Evolutionary conservation across 1,284 basidiomycete genomes (phyloP).

Genomic region (Melampsora americana): DNA sequence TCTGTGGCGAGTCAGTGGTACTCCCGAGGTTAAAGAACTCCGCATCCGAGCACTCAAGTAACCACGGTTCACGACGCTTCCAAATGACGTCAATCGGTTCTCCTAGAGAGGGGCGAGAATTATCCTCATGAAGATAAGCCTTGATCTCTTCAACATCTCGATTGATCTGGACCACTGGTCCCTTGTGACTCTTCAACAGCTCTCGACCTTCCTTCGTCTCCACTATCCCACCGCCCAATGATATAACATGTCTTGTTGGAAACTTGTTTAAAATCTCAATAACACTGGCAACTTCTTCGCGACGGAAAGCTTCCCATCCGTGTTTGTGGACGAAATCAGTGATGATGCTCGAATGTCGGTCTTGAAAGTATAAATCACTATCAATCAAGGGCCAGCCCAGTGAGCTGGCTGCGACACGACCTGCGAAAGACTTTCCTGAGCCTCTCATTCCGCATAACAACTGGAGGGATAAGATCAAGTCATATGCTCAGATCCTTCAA

Average conservation of each 20-base stretch:
- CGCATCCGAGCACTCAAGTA: conserved; percentile 75
- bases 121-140: conserved; percentile 73
- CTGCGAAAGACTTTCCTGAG: conserved; percentile 88
- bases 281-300: conserved; percentile 54
- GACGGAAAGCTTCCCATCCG: conserved; percentile 75
- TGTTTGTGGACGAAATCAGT: conserved; percentile 72
- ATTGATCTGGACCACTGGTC: conserved; percentile 65
- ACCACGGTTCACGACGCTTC: conserved; percentile 80
- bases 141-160: conserved; percentile 70
- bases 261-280: conserved; percentile 53
- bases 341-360: conserved; percentile 65
- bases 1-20: conserved; percentile 49
- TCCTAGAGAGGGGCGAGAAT: conserved; percentile 69
- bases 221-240: conserved; percentile 92
- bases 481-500: conserved; percentile 64
- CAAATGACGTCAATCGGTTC: conserved; percentile 75
- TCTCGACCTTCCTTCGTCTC: conserved; percentile 74
- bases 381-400: conserved; percentile 79
- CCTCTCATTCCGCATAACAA: conserved; percentile 94
- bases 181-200: conserved; percentile 66
- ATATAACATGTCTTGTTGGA: conserved; percentile 67
- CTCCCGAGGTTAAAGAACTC: conserved; percentile 75
- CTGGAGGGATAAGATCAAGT: conserved; percentile 4
- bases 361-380: conserved; percentile 76
- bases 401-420: conserved; percentile 69